phyloP scores from a whole-genome alignment of 2,329 filamentous ascomycete genomes.

The Allantophomopsis lycopodina region DNA sequence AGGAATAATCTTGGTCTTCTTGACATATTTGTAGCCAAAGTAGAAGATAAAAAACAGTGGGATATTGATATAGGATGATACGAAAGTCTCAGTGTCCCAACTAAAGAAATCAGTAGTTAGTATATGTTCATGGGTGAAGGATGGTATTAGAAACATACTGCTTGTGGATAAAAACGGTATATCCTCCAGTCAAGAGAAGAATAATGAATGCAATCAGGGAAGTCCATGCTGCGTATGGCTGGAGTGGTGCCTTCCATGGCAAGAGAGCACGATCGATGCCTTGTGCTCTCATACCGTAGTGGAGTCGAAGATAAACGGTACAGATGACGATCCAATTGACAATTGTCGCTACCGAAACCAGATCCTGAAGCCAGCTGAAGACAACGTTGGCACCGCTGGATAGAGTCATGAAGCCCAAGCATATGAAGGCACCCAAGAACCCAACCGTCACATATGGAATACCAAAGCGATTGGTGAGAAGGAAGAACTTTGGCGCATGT shows the following conservation, averaged over 20 bases:
- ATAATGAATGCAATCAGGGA: conserved; percentile 46
- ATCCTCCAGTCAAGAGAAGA: conserved; percentile 59
- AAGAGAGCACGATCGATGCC: conserved; percentile 52
- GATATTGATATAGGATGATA: conserved; percentile 18
- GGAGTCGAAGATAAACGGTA: conserved; percentile 58
- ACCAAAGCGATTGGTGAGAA: conserved; percentile 33
- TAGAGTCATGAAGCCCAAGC: conserved; percentile 34
- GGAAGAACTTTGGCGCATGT: conserved; percentile 42
- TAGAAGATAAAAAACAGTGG: conserved; percentile 27
- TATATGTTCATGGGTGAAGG: neutral
- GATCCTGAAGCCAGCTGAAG: conserved; percentile 50
- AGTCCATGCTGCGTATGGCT: conserved; percentile 55
- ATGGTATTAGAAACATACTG: neutral
- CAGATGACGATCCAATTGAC: conserved; percentile 61
- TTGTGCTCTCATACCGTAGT: conserved; percentile 55
- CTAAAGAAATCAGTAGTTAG: neutral
- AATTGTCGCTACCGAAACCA: conserved; percentile 60
- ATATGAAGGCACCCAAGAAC: no score
- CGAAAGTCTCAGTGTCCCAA: neutral
- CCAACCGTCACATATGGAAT: conserved; percentile 53
- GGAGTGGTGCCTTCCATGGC: conserved; percentile 53
- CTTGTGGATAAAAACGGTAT: conserved; percentile 31
- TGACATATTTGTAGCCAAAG: conserved; percentile 37
- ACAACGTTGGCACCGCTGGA: conserved; percentile 29
- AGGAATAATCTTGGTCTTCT: conserved; percentile 27